Conservation (phyloP, 129 eudicot species). For the Cynara cardunculus region DNA sequence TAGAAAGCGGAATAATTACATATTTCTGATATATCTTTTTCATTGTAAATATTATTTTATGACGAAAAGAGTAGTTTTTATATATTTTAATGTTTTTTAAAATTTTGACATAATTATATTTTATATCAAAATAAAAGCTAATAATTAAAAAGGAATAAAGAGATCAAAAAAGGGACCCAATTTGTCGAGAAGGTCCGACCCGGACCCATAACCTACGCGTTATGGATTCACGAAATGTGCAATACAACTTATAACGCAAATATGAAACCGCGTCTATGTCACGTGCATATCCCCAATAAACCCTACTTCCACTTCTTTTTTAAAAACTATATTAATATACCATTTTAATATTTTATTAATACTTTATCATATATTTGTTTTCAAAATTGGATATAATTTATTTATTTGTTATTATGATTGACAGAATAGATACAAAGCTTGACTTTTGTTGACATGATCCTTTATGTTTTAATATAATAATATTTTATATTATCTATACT, state of each 20-base stretch:
- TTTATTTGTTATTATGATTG: not conserved
- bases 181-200: constrained; percentile 7
- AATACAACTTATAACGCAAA: constrained; percentile 1
- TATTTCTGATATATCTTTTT: too few species aligned
- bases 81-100: too few species aligned
- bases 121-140: not conserved
- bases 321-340: not conserved
- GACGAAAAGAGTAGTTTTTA: too few species aligned
- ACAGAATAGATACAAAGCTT: not conserved
- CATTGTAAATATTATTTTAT: too few species aligned
- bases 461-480: not conserved
- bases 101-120: too few species aligned
- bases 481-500: too few species aligned
- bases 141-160: not conserved
- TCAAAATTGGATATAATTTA: not conserved
- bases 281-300: not conserved
- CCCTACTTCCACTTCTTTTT: not conserved
- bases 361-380: not conserved
- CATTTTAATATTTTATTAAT: not conserved
- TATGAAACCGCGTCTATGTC: constrained; percentile 18
- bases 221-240: not conserved
- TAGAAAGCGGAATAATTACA: too few species aligned
- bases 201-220: constrained; percentile 5
- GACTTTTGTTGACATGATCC: not conserved
- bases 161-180: not conserved